Conservation (phyloP, 352 stramenopile genomes). For the Hyaloperonospora brassicae region DNA sequence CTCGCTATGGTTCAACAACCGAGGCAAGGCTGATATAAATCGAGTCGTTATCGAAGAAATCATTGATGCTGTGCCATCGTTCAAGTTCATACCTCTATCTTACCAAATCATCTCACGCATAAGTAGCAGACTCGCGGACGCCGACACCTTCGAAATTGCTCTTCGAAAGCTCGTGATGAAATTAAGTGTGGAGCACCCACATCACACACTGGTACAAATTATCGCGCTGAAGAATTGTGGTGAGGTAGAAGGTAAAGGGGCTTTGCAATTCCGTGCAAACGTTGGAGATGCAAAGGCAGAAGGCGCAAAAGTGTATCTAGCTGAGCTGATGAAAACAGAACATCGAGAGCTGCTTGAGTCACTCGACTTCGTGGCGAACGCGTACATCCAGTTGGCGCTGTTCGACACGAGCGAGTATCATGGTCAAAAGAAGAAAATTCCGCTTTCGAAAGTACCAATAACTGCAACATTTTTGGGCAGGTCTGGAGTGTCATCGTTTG, state of each 20-base stretch:
- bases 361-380: constrained; percentile 61
- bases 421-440: constrained; percentile 63
- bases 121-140: constrained; percentile 32
- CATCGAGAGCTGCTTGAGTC: constrained; percentile 60
- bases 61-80: constrained; percentile 84
- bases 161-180: constrained; percentile 87
- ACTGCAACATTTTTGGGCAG: constrained; percentile 21
- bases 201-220: constrained; percentile 94
- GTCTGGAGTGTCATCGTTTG: constrained; percentile 34
- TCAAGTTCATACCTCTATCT: constrained; percentile 94
- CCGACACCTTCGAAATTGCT: constrained; percentile 68
- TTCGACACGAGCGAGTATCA: constrained; percentile 77
- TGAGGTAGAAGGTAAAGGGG: constrained; percentile 78
- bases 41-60: constrained; percentile 76
- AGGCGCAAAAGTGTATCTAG: constrained; percentile 49
- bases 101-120: constrained; percentile 98
- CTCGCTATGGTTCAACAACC: constrained; percentile 92
- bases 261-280: constrained; percentile 68
- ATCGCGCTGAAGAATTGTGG: constrained; percentile 92
- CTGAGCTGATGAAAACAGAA: constrained; percentile 43
- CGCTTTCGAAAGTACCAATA: constrained; percentile 52
- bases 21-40: constrained; percentile 63
- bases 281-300: constrained; percentile 73
- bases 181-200: constrained; percentile 92
- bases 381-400: constrained; percentile 75